Base-by-base conservation (phyloP, 2,329 filamentous ascomycete species). In the Penicillium brevicompactum region DNA sequence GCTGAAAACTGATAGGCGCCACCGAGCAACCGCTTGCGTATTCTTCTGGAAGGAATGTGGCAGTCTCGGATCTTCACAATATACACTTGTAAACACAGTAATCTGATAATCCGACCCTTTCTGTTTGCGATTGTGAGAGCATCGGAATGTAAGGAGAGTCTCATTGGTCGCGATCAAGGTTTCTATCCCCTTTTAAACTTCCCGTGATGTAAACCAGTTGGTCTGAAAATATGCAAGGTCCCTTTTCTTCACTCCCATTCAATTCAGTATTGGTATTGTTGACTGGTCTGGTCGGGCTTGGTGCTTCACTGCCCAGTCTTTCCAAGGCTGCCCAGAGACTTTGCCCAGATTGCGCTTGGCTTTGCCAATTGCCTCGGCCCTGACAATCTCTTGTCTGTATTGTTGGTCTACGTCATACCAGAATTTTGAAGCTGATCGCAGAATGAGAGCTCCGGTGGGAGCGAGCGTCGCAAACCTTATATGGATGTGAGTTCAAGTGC, bases 41-140 rank as follows among this genome's bases (percentile, higher is more conserved):
- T 47, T 6, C 27, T 53, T 53, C 45, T 49, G 40, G 51, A 53
- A 53, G 21, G 30, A 41, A 48, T 49, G 50, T 37, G 37, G 18
- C 24, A 27, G 24, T 27, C 43, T 31, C 30, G 22, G 13, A 32
- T 21, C 5, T 24, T 24, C 46, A 34, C 38, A 47, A 22, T n/a
- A 38, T 13, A 18, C 18, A 18, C 18, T 18, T 18, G 18, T 18
- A 38, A 10, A 45, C 7, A 38, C 18, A 18, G 6, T 22, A 24
- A 13, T 40, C 18, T 7, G 34, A 41, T 50, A 30, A 16, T 43
- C 18, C 27, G 22, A 18, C 21, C 37, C 42, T 22, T 21, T 10
- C 30, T 11, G 34, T 48, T 37, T n/a, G 13, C 34, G 34, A n/a
- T 37, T 37, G 34, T 13, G n/a, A 37, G 5, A 6, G 13, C 5